Evolutionary conservation across 768 basidiomycete species (phyloP).

Genomic region (Gymnopilus dilepis): DNA sequence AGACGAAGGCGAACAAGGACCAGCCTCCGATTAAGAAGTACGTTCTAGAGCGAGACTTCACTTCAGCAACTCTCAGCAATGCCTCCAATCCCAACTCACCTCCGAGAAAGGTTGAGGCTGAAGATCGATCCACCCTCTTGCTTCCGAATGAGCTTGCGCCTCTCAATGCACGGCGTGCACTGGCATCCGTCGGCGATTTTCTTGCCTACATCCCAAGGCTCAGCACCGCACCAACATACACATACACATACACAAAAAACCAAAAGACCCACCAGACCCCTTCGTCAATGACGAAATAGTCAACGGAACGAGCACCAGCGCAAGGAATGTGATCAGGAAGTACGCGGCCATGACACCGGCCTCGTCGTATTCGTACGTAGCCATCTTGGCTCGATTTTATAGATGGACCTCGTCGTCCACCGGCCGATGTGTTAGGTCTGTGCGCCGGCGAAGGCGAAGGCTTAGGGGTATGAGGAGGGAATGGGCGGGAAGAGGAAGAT

Average conservation of each 20-base stretch:
- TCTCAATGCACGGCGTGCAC: conserved; percentile 65
- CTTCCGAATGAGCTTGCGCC: conserved; percentile 50
- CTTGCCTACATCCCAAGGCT: no score
- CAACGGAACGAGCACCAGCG: conserved; percentile 80
- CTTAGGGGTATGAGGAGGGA: neutral
- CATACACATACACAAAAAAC: neutral
- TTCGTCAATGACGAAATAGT: conserved; percentile 59
- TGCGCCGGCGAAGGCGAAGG: neutral
- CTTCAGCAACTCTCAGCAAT: no score
- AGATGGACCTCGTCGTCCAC: neutral
- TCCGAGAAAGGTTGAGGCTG: conserved; percentile 52
- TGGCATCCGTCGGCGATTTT: conserved; percentile 55
- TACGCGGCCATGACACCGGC: conserved; percentile 86
- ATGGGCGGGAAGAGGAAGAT: neutral
- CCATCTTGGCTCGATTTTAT: conserved; percentile 51
- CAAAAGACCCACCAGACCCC: conserved; percentile 41
- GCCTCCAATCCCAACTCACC: conserved; percentile 41
- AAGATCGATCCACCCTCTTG: conserved; percentile 52
- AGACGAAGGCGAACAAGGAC: conserved; percentile 69
- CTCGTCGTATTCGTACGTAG: conserved; percentile 87
- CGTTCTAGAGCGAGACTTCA: conserved; percentile 46
- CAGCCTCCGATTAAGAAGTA: conserved; percentile 73
- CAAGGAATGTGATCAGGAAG: conserved; percentile 90
- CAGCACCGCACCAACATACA: no score
- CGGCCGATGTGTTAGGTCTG: neutral